These are phyloP conservation scores for Amylostereum areolatum DNA, from an alignment of 1,284 basidiomycete species.

Conservation along the genomic window DNA sequence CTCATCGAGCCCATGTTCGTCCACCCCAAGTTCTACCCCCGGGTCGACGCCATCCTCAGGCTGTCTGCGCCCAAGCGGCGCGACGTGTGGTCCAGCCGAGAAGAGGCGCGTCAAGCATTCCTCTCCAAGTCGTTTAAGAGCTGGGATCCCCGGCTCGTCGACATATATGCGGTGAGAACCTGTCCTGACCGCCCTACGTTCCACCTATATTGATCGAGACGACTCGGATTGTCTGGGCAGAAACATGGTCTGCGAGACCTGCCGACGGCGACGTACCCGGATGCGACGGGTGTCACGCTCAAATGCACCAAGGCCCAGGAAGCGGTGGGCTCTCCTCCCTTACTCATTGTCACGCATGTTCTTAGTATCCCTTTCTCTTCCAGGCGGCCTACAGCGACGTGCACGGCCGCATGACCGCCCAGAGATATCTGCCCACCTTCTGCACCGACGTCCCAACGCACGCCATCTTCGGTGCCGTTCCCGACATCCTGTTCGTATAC, in stretches of 20 bases:
- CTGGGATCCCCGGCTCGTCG: slow-evolving; percentile 46
- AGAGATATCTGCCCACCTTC: slow-evolving; percentile 29
- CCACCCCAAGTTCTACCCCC: slow-evolving; percentile 12
- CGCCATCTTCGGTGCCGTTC: slow-evolving; percentile 40
- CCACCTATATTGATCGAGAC: too few species aligned
- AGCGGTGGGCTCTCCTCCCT: slow-evolving; percentile 14
- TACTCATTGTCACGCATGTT: background rate
- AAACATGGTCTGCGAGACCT: slow-evolving; percentile 38
- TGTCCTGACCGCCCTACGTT: too few species aligned
- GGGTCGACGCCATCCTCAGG: slow-evolving; percentile 18
- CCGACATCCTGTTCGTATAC: slow-evolving; percentile 38
- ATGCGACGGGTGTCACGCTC: slow-evolving; percentile 44
- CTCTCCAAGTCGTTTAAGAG: slow-evolving; percentile 30
- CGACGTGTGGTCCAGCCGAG: slow-evolving; percentile 44
- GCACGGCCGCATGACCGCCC: slow-evolving; percentile 28
- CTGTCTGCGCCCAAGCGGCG: slow-evolving; percentile 31
- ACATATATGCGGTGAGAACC: slow-evolving; percentile 32
- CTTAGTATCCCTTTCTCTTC: background rate
- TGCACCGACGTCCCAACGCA: slow-evolving; percentile 38
- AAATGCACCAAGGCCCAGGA: slow-evolving; percentile 43
- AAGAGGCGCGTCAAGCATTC: slow-evolving; percentile 36
- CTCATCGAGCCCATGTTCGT: slow-evolving; percentile 42
- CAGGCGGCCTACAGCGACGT: slow-evolving; percentile 42
- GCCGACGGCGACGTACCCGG: slow-evolving; percentile 39
- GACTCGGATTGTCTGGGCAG: slow-evolving; percentile 20